Base-by-base conservation (phyloP, 2,329 filamentous ascomycete species). In the Zymoseptoria pseudotritici region DNA sequence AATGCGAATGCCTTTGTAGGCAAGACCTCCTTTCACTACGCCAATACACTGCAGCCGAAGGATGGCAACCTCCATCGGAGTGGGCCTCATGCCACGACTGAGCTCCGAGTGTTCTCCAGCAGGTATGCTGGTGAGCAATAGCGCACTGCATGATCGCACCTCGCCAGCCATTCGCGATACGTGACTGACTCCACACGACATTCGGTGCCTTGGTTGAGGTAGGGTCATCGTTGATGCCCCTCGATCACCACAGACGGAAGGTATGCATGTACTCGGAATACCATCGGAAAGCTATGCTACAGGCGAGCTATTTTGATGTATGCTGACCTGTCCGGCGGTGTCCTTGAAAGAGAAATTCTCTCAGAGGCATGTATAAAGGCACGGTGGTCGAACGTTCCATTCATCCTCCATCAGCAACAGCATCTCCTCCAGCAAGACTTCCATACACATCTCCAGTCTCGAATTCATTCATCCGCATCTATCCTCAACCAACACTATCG, bases 401-500 rank as follows among this genome's bases (percentile, higher is more conserved):
- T 22, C 19, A 9, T 21, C 46, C 11, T 51, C 26, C 13, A 54
- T 59, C 59, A 65, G 31, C 63, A 63, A 42, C 57, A 65, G 53
- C 58, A 61, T 58, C 56, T 56, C 46, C 22, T 50, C 49, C 53
- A 59, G 2, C 58, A 56, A 58, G 50, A 29, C 57, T 56, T 36
- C 31, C 9, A 52, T 50, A 57, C 57, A 59, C 58, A 36, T n/a
- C 56, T 9, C 19, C 42, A 57, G 20, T 22, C 61, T 50, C 22
- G 53, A 52, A 31, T 31, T 42, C 57, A 52, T 36, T 61, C 61
- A 46, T 53, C 61, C 53, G 29, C 60, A 54, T 57, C 50, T 49
- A 31, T 49, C 56, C 24, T 58, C 58, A 62, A 31, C 20, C 42
- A 42, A 46, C 21, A 61, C 60, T n/a, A 21, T 64, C 64, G 55